Evolutionary conservation across 78 protist genomes (phyloP).

Genomic region (Mantamonas sphyraenae): DNA sequence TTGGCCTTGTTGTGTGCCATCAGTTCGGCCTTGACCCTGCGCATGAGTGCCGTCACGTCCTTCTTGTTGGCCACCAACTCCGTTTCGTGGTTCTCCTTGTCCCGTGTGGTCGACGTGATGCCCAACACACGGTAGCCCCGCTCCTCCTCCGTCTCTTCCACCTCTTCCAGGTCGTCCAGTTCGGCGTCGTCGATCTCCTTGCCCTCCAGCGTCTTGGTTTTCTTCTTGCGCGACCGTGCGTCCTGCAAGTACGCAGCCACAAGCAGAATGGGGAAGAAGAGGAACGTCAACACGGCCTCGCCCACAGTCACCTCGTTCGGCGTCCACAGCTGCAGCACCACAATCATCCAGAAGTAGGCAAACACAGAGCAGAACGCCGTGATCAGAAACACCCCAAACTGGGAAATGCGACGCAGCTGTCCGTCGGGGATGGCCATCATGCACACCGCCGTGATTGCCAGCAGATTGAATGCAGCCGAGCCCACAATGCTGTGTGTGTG

Average conservation of each 20-base stretch:
- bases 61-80: too few species aligned
- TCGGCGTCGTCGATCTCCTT: too few species aligned
- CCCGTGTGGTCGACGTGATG: too few species aligned
- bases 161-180: too few species aligned
- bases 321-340: neutral
- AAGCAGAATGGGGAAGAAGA: constrained; percentile 13
- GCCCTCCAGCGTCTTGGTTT: too few species aligned
- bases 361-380: neutral
- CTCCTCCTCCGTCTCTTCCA: too few species aligned
- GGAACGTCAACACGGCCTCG: constrained; percentile 8
- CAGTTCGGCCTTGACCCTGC: too few species aligned
- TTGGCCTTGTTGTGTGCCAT: too few species aligned
- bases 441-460: constrained; percentile 20
- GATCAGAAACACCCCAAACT: constrained; percentile 4
- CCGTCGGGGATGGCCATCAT: neutral
- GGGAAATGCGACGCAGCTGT: neutral
- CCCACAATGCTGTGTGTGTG: too few species aligned
- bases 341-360: constrained; percentile 14
- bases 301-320: constrained; percentile 10
- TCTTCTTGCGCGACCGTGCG: neutral
- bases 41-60: too few species aligned
- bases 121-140: too few species aligned
- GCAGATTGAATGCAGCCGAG: constrained; percentile 27
- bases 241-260: constrained; percentile 2
- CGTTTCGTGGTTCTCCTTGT: too few species aligned